Evolutionary conservation across 2,329 filamentous ascomycete species (phyloP), one percentile per base, ranked within the genome.

Genomic region (Penicillium sp.): DNA sequence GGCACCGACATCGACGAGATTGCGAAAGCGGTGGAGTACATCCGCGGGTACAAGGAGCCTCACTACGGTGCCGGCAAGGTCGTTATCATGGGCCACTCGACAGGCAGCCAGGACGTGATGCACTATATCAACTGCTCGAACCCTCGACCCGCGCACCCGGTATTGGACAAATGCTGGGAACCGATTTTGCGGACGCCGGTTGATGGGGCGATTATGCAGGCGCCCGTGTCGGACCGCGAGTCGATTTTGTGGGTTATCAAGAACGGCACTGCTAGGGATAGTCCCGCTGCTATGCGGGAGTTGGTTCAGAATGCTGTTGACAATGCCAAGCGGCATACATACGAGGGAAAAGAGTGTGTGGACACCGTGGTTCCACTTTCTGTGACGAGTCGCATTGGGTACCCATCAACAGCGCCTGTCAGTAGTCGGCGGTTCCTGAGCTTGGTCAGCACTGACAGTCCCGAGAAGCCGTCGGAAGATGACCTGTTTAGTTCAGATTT

Each of bases 401-500:
- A 69, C 44, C 62, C 67, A 5, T 50, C 67, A 6, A 60, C 66
- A 27, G 75, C 76, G 0, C 81, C 83, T 0, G 75, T 88, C 4
- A 81, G 78, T 5, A 85, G 87, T 13, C 77, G 77, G 33, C 73
- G 87, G 24, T 88, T 85, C 71, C 68, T 87, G 18, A 85, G 83
- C 49, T 74, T 89, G 9, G 77, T 82, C 0, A 78, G 76, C 50
- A 78, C 78, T 1, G 73, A 73, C 46, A 82, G 80, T 10, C 83
- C 84, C 1, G 78, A 80, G 44, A 76, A 81, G 54, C 80, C 86
- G 2, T 90, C 87, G 4, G 89, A 91, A 58, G 92, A 96, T 70
- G 92, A 96, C 71, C 91, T 89, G 70, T 96, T 96, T 77, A 92
- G 89, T 10, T 87, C 86, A 2, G 89, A 94, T 69, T 77, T 95